Evolutionary conservation across 2,329 filamentous ascomycete species (phyloP).

Genomic region (Aspergillus fructus): DNA sequence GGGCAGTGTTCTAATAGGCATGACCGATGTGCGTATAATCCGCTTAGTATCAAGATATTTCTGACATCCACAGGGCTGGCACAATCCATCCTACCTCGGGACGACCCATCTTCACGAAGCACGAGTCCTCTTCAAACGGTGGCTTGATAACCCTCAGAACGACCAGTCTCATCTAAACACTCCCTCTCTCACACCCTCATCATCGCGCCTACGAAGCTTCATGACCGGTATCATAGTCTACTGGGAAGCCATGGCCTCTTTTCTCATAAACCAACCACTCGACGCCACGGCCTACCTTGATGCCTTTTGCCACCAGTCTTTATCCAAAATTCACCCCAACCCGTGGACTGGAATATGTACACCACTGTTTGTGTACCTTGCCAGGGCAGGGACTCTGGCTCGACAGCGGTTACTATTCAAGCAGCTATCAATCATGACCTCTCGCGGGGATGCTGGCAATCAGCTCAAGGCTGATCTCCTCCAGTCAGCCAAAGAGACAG

Average conservation of each 20-base stretch:
- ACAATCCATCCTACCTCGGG: not conserved
- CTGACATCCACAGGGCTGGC: not conserved
- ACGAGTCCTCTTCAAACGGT: not conserved
- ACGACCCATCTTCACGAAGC: not conserved
- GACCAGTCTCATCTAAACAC: not conserved
- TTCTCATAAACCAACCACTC: not conserved
- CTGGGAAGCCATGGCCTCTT: not conserved
- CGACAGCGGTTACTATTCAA: not conserved
- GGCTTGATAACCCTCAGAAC: not conserved
- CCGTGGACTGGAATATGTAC: not conserved
- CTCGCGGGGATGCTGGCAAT: not conserved
- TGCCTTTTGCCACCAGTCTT: not conserved
- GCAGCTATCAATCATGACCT: not conserved
- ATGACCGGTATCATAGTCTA: not conserved
- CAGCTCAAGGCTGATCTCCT: not conserved
- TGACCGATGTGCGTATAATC: not conserved
- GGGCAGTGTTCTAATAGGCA: not conserved
- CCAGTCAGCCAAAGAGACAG: not conserved
- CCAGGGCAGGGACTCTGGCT: not conserved
- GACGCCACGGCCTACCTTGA: not conserved
- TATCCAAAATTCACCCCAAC: not conserved
- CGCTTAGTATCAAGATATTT: no score
- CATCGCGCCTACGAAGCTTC: not conserved
- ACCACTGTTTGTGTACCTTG: constrained; percentile 6
- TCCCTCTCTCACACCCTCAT: no score